Evolutionary conservation across 164 flowering plant genomes (phyloP), one percentile per base, ranked within the genome.

Genomic region (Akebia trifoliata): DNA sequence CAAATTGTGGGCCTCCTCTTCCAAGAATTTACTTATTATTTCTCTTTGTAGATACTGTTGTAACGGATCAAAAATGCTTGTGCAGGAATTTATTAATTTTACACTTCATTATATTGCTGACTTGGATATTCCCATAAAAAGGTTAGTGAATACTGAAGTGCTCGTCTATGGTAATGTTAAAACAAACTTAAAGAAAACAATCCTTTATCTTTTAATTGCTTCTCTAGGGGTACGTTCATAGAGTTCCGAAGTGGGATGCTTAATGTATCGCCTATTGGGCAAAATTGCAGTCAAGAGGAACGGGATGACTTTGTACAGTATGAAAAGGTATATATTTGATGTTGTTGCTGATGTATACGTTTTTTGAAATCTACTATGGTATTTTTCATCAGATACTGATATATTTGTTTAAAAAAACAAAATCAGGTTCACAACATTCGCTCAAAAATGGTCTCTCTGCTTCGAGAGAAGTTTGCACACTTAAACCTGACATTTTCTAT

Each of bases 281-380:
- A 95, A 64, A 94, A 94, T 76, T 94, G 99, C 69, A 90, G 97
- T 72, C 99, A 87, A 65, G 96, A 94, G 68, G 99, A 94, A 73
- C 66, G 99, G 31, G 96, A 83, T 57, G 97, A 87, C 34, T 94
- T 87, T 69, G 97, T 87, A 67, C 84, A 78, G 72, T 90, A 87
- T 66, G 99, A 90, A 65, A 90, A 87, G 96, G 99, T 87, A 71
- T 60, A 61, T 31, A 39, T 38, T 54, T 54, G 54, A 12, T 10
- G 39, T 60, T 35, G 8, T 34, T 40, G 5, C 30, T 25, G 44
- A 18, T 30, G n/a, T n/a, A n/a, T n/a, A n/a, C n/a, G n/a, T n/a
- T n/a, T n/a, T n/a, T n/a, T n/a, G n/a, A n/a, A n/a, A n/a, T n/a
- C n/a, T n/a, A n/a, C n/a, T n/a, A n/a, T n/a, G n/a, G n/a, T n/a